Evolutionary conservation across 1,284 basidiomycete species (phyloP).

Genomic region (Golubevia pallescens): DNA sequence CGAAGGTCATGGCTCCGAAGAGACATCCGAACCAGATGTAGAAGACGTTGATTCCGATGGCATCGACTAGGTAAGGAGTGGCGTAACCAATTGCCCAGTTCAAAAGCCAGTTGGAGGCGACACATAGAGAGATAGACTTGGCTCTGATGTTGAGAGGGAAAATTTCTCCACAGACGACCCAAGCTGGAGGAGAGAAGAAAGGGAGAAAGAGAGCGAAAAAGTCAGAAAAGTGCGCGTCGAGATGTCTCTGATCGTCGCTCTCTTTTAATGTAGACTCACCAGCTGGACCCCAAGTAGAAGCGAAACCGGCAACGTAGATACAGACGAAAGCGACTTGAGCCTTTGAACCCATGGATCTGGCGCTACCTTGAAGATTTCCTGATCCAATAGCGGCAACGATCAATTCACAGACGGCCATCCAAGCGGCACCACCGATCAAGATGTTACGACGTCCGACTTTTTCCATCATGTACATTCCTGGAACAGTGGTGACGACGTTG

Average conservation of each 20-base stretch:
- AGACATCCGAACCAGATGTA: constrained; percentile 43
- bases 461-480: constrained; percentile 54
- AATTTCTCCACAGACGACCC: constrained; percentile 57
- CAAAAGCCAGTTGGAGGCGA: constrained; percentile 51
- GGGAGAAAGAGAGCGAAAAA: no score
- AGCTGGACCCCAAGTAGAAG: constrained; percentile 53
- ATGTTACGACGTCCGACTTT: constrained; percentile 41
- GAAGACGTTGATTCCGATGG: constrained; percentile 40
- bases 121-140: constrained; percentile 50
- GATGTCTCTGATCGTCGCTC: no score
- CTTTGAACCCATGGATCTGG: constrained; percentile 6
- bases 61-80: constrained; percentile 52
- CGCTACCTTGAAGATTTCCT: constrained; percentile 6
- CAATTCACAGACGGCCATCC: constrained; percentile 45
- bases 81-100: constrained; percentile 18
- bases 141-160: constrained; percentile 55
- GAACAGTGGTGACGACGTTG: constrained; percentile 48
- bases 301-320: constrained; percentile 54
- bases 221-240: no score
- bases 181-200: constrained; percentile 50
- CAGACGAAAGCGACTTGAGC: constrained; percentile 45
- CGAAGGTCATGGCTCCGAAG: constrained; percentile 6
- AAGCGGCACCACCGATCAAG: constrained; percentile 46
- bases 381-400: constrained; percentile 52
- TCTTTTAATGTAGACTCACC: no score